Evolutionary conservation across 169 alveolate species (phyloP).

Genomic region (Eimeria praecox): DNA sequence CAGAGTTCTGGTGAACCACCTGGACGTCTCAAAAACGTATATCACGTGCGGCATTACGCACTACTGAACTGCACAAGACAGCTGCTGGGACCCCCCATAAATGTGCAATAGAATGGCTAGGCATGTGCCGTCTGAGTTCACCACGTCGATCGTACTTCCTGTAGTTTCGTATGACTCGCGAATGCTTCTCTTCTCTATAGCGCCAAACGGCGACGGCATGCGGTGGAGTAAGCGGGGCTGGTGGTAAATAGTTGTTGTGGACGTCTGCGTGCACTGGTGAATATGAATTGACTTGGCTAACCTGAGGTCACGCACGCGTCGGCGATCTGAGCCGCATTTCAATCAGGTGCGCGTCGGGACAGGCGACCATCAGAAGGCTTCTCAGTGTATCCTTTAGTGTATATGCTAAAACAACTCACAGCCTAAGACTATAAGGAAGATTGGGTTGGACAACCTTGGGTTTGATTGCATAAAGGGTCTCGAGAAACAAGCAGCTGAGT

Average conservation of each 20-base stretch:
- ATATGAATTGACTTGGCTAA: not conserved
- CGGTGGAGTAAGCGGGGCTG: not conserved
- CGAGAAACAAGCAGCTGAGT: not conserved
- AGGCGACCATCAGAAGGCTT: too few relatives aligned
- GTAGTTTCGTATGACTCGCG: not conserved
- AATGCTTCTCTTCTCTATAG: not conserved
- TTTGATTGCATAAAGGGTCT: too few relatives aligned
- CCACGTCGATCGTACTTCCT: not conserved
- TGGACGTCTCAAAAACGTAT: not conserved
- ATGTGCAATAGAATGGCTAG: not conserved
- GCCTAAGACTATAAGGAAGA: too few relatives aligned
- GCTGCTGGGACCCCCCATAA: not conserved
- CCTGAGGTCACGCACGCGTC: too few relatives aligned
- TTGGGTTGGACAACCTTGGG: too few relatives aligned
- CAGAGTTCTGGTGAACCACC: too few relatives aligned
- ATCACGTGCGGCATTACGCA: not conserved
- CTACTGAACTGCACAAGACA: not conserved
- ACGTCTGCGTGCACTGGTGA: not conserved
- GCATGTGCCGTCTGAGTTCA: not conserved
- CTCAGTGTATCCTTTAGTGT: too few relatives aligned
- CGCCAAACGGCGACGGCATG: not conserved
- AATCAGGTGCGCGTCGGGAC: too few relatives aligned
- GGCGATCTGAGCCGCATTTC: too few relatives aligned
- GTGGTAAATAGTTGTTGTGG: not conserved
- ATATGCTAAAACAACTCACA: not conserved